These are phyloP conservation scores for Cyberlindnera bimundalis DNA, from an alignment of 805 yeast genomes.

Conservation along the genomic window DNA sequence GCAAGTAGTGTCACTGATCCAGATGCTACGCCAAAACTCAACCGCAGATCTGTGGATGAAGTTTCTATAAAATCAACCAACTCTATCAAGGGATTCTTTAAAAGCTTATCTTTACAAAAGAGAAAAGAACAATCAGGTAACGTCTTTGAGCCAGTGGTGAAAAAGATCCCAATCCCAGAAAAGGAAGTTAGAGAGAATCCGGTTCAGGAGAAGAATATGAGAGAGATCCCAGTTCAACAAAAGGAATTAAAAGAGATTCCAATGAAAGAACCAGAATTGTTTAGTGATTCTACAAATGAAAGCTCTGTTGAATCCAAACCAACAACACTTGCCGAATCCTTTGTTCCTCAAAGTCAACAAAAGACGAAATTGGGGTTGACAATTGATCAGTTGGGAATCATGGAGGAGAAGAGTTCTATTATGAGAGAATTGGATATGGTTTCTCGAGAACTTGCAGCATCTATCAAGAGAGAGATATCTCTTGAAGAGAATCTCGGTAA, in stretches of 20 bases:
- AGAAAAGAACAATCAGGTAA: constrained; percentile 11
- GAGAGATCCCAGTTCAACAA: too few relatives aligned
- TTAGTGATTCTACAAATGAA: constrained; percentile 9
- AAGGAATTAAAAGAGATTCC: constrained; percentile 6
- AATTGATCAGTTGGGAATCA: constrained; percentile 58
- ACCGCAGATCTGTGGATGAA: constrained; percentile 9
- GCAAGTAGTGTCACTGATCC: constrained; percentile 5
- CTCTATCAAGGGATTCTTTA: constrained; percentile 25
- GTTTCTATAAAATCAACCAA: constrained; percentile 19
- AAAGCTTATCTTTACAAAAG: constrained; percentile 20
- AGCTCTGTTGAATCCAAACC: constrained; percentile 10
- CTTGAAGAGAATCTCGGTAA: constrained; percentile 45
- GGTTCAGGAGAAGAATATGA: too few relatives aligned
- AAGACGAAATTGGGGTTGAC: constrained; percentile 40
- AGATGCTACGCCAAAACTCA: constrained; percentile 8
- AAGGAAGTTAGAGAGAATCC: neutral
- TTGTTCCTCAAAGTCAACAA: constrained; percentile 16
- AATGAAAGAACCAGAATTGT: constrained; percentile 7
- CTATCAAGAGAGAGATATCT: constrained; percentile 65
- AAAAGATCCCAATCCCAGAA: constrained; percentile 9
- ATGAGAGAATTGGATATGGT: constrained; percentile 64
- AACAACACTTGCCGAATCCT: constrained; percentile 18
- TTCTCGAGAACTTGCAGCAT: constrained; percentile 68
- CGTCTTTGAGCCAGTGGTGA: constrained; percentile 18
- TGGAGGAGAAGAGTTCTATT: constrained; percentile 56